These are phyloP conservation scores for Basidiobolus meristosporus DNA, from an alignment of 371 early-diverging fungal genomes.

Conservation along the genomic window DNA sequence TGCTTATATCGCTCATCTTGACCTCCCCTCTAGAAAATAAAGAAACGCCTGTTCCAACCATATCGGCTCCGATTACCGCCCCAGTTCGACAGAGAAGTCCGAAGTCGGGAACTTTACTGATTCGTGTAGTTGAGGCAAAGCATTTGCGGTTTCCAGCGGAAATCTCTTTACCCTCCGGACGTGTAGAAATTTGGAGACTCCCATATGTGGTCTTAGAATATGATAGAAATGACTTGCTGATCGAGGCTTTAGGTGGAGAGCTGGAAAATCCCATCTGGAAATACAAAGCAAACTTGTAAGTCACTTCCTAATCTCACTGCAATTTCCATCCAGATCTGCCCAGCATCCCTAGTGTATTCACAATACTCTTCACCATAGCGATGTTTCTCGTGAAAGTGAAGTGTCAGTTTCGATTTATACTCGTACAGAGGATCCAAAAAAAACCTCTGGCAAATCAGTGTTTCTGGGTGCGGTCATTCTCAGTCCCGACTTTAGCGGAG, in stretches of 20 bases:
- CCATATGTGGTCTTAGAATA: slow-evolving; percentile 84
- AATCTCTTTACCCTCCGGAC: background rate
- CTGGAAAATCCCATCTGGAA: slow-evolving; percentile 60
- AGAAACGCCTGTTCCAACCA: too few species aligned
- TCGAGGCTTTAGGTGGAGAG: slow-evolving; percentile 60
- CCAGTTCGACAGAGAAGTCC: too few species aligned
- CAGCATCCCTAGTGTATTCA: background rate
- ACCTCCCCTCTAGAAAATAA: too few species aligned
- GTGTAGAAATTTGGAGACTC: slow-evolving; percentile 6
- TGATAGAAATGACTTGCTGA: slow-evolving; percentile 82
- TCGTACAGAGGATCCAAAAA: slow-evolving; percentile 26
- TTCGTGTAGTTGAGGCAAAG: background rate
- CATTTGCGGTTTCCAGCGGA: background rate
- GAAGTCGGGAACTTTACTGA: background rate
- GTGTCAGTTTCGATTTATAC: slow-evolving; percentile 72
- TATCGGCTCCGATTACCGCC: too few species aligned
- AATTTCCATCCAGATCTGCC: background rate
- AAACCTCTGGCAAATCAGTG: slow-evolving; percentile 23
- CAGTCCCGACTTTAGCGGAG: slow-evolving; percentile 36
- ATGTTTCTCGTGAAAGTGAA: slow-evolving; percentile 71
- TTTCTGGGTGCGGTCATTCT: slow-evolving; percentile 48
- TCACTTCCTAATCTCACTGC: slow-evolving; percentile 3
- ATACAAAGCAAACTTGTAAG: slow-evolving; percentile 78
- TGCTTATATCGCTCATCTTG: too few species aligned
- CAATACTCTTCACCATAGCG: slow-evolving; percentile 26